These are phyloP conservation scores for Tulasnella calospora DNA, from an alignment of 768 basidiomycete genomes.

Conservation along the genomic window DNA sequence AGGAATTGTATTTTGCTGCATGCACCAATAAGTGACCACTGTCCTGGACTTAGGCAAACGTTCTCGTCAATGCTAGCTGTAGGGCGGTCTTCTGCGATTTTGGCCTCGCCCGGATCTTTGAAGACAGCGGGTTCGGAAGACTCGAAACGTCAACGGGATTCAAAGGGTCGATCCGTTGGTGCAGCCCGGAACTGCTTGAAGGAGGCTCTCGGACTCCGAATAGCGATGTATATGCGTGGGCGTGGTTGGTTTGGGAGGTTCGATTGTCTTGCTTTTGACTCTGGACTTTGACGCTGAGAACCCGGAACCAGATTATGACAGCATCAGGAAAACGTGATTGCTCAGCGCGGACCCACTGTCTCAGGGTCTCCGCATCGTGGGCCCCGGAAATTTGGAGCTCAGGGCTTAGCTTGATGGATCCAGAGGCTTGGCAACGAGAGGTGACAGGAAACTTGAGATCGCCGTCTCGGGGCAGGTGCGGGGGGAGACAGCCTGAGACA, in stretches of 20 bases:
- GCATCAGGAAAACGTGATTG: too few species aligned
- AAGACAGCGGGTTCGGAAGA: neutral
- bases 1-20: neutral
- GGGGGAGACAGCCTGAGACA: too few species aligned
- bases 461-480: too few species aligned
- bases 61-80: neutral
- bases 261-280: neutral
- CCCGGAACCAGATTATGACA: neutral
- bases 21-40: neutral
- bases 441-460: too few species aligned
- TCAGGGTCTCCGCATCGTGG: too few species aligned
- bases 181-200: slow-evolving; percentile 14
- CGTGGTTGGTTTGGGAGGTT: slow-evolving; percentile 7
- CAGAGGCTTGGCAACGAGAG: too few species aligned
- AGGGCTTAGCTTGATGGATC: too few species aligned
- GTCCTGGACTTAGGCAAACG: neutral
- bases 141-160: neutral
- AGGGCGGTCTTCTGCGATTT: slow-evolving; percentile 17
- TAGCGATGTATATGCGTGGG: slow-evolving; percentile 17
- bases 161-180: slow-evolving; percentile 17
- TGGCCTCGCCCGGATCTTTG: neutral
- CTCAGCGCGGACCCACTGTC: too few species aligned
- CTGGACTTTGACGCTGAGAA: neutral
- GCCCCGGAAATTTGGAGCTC: too few species aligned
- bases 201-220: neutral